Evolutionary conservation across 2,329 filamentous ascomycete species (phyloP), one percentile per base, ranked within the genome.

Genomic region (Stagonosporopsis rhizophila): DNA sequence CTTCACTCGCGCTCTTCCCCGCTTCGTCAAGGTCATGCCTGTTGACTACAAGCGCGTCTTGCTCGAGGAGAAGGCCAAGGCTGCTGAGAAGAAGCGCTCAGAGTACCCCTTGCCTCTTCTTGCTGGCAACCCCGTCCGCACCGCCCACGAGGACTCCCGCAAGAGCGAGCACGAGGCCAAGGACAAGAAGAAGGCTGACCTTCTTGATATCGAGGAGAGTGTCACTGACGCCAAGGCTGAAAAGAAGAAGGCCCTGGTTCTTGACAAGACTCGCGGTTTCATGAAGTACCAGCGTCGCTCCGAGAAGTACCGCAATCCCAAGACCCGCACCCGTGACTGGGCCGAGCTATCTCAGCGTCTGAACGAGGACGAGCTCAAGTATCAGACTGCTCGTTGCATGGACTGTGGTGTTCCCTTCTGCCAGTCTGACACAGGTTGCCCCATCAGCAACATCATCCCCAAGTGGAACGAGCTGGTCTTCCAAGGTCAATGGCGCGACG

Each of bases 351-450:
- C 89, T 56, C 87, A 87, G 70, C 90, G 94, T 56, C 85, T 98
- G 44, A 92, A 91, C 64, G 92, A 96, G 77, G 94, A 97, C 67
- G 92, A 96, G 80, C 87, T 97, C 63, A 97, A 97, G 81, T 97
- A 96, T 74, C 94, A 98, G 79, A 89, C 92, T 42, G 94, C 94
- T 59, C 91, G 94, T 64, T 98, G 94, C 82, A 98, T 98, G 94
- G 94, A 98, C 80, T 98, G 94, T 60, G 94, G 94, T 86, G 93
- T 98, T 59, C 94, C 94, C 1, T 98, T 98, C 85, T 98, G 94
- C 70, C 94, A 98, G 78, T 96, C 92, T 19, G 94, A 98, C 68
- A 92, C 91, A 62, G 94, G 94, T 44, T 98, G 94, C 75, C 94
- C 94, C 1, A 97, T 97, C 76, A 92, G 89, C 66, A 98, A 98